Evolutionary conservation across 2,329 filamentous ascomycete genomes (phyloP).

Genomic region (Penicillium sp.): DNA sequence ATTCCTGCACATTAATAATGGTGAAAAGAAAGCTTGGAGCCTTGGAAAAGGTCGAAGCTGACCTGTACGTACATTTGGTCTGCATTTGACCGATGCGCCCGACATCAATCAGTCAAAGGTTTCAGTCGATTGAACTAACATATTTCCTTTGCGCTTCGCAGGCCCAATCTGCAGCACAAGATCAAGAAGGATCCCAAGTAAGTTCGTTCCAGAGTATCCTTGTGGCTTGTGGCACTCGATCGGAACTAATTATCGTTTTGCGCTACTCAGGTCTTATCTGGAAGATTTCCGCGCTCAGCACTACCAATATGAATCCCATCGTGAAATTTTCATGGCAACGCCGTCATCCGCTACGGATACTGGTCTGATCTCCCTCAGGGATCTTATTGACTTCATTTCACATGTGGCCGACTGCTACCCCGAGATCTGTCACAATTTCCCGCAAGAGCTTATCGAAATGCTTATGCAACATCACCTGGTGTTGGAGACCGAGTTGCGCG

Average conservation of each 20-base stretch:
- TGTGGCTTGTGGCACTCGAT: not conserved
- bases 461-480: conserved; percentile 76
- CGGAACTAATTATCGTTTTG: conserved; percentile 6
- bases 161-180: conserved; percentile 84
- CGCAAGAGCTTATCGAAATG: conserved; percentile 75
- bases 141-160: conserved; percentile 33
- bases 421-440: conserved; percentile 70
- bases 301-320: conserved; percentile 84
- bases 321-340: conserved; percentile 83
- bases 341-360: conserved; percentile 73
- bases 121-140: conserved; percentile 24
- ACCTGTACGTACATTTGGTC: conserved; percentile 56
- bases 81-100: conserved; percentile 6
- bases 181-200: conserved; percentile 79
- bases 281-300: conserved; percentile 87
- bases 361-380: conserved; percentile 77
- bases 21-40: conserved; percentile 86
- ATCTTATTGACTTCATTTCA: conserved; percentile 88
- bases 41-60: conserved; percentile 91
- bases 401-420: conserved; percentile 94
- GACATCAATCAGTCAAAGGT: conserved; percentile 6
- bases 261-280: conserved; percentile 65
- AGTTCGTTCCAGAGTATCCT: conserved; percentile 26
- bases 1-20: conserved; percentile 47
- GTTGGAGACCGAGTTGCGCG: conserved; percentile 77